A percentile compares a stretch with the other conserved stretches of the same genome.
phyloP scores from a whole-genome alignment of 106 monocot species.

The Allium cepa region DNA sequence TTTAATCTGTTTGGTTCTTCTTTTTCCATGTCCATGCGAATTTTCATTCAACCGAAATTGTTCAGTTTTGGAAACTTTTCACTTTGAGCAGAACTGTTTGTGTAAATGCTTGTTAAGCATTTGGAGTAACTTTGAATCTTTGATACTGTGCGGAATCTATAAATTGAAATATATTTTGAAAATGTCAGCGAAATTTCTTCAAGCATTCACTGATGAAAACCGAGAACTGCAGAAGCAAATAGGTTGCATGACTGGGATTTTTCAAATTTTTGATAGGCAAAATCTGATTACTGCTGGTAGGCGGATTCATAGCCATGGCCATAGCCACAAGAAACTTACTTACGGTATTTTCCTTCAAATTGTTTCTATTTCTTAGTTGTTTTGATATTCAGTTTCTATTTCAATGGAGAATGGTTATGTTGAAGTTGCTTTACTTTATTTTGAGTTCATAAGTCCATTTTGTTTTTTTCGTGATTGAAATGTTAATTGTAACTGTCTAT shows the following conservation, averaged over 20 bases:
- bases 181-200: constrained; percentile 72
- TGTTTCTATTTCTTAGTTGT: not conserved
- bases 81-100: too few species aligned
- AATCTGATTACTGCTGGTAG: constrained; percentile 31
- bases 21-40: too few species aligned
- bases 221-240: constrained; percentile 61
- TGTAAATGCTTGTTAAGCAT: too few species aligned
- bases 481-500: too few species aligned
- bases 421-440: not conserved
- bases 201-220: constrained; percentile 50
- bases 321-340: constrained; percentile 32
- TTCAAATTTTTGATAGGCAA: constrained; percentile 75
- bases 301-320: constrained; percentile 20
- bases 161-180: not conserved
- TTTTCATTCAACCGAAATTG: too few species aligned
- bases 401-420: not conserved
- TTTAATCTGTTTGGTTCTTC: not conserved
- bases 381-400: not conserved
- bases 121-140: not conserved
- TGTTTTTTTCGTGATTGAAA: not conserved
- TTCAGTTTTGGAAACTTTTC: too few species aligned
- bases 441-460: not conserved
- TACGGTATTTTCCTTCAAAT: constrained; percentile 26
- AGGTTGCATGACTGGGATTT: constrained; percentile 84
- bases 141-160: not conserved